Conservation (phyloP, 176 grass and related monocot genomes). For the Themeda triandra region DNA sequence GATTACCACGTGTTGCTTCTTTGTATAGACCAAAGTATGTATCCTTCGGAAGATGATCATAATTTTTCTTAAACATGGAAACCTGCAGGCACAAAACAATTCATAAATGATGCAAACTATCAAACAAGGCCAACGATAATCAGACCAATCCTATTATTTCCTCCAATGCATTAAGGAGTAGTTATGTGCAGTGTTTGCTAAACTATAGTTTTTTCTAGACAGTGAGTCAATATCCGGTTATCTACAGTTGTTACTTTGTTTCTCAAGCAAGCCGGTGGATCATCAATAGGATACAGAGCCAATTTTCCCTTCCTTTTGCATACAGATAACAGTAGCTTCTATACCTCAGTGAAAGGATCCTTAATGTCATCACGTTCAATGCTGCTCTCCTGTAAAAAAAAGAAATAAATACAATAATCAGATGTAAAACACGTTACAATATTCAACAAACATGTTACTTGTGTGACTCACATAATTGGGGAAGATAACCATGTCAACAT, state of each 20-base stretch:
- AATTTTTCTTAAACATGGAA: too few relatives aligned
- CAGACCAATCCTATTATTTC: neutral
- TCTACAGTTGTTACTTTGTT: too few relatives aligned
- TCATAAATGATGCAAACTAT: neutral
- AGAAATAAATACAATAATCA: constrained; percentile 28
- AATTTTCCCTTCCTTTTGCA: neutral
- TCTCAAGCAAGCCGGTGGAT: too few relatives aligned
- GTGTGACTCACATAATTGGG: constrained; percentile 89
- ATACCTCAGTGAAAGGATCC: constrained; percentile 98
- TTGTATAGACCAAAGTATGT: constrained; percentile 93
- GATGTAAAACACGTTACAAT: constrained; percentile 20
- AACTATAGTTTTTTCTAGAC: too few relatives aligned
- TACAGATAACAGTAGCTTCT: neutral
- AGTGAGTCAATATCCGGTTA: too few relatives aligned
- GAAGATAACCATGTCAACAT: constrained; percentile 99
- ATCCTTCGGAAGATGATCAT: constrained; percentile 1
- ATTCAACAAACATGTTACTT: constrained; percentile 14
- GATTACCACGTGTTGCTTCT: constrained; percentile 94
- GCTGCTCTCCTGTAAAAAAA: constrained; percentile 74
- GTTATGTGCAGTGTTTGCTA: neutral
- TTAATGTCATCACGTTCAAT: constrained; percentile 94
- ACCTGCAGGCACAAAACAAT: too few relatives aligned
- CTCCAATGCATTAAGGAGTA: neutral
- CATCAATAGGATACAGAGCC: neutral
- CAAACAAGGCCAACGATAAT: neutral